A percentile compares a stretch with the other conserved stretches of the same genome.
phyloP scores from a whole-genome alignment of 1,284 basidiomycete species.

The Microbotryum intermedium region DNA sequence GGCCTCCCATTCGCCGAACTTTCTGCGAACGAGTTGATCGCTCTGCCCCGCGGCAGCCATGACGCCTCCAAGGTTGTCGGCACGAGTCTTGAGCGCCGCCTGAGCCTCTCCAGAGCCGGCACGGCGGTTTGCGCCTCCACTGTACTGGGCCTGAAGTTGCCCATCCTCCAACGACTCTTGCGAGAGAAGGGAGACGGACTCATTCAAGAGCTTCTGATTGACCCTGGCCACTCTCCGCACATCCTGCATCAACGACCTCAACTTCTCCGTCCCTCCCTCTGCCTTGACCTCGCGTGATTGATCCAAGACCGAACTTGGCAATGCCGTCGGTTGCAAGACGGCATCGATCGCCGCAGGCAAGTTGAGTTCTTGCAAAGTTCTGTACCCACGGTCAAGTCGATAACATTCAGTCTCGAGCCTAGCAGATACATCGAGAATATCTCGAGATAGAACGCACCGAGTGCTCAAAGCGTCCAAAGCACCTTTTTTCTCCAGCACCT shows the following conservation, averaged over 20 bases:
- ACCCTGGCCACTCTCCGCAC: constrained; percentile 59
- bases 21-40: constrained; percentile 63
- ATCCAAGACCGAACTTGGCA: constrained; percentile 77
- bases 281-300: constrained; percentile 77
- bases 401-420: no score
- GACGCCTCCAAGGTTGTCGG: constrained; percentile 60
- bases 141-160: constrained; percentile 46
- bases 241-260: constrained; percentile 64
- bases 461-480: constrained; percentile 58
- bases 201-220: constrained; percentile 59
- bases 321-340: constrained; percentile 70
- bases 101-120: constrained; percentile 72
- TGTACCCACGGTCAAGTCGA: no score
- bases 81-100: constrained; percentile 58
- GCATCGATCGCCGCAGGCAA: constrained; percentile 83
- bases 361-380: constrained; percentile 61
- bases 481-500: constrained; percentile 55
- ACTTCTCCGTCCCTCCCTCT: constrained; percentile 63
- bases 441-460: constrained; percentile 46
- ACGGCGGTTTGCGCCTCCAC: constrained; percentile 45
- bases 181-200: constrained; percentile 81
- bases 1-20: constrained; percentile 82
- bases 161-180: constrained; percentile 84
- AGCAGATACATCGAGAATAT: not conserved
- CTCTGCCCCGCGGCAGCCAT: constrained; percentile 63